Conservation (phyloP, 768 basidiomycete genomes). For the Hericium rajendrae region DNA sequence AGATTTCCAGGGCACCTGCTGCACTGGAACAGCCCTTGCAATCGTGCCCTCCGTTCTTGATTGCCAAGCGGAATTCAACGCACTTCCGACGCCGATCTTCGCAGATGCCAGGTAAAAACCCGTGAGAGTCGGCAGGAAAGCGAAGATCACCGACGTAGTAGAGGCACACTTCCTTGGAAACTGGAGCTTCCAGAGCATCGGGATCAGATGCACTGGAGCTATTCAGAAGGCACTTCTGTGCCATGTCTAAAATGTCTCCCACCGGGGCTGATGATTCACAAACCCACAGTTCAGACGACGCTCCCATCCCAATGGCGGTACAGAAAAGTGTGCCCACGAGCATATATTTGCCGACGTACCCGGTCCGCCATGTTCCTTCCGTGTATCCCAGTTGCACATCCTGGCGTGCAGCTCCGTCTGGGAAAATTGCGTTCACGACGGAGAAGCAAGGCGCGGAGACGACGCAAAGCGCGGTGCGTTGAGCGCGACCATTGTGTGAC, state of each 20-base stretch:
- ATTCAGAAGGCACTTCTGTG: not conserved
- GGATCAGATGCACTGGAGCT: not conserved
- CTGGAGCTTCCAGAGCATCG: conserved; percentile 13
- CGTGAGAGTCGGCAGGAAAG: conserved; percentile 20
- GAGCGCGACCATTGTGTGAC: not conserved
- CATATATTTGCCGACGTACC: not conserved
- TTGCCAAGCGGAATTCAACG: not conserved
- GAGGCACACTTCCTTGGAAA: conserved; percentile 24
- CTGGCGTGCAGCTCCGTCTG: not conserved
- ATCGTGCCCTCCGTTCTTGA: conserved; percentile 2
- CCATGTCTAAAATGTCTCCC: conserved; percentile 1
- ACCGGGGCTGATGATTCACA: not conserved
- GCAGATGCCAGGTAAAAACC: not conserved
- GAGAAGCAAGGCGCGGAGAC: not conserved
- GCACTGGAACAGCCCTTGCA: not conserved
- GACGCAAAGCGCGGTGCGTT: not conserved
- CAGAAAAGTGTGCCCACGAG: not conserved
- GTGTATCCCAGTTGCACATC: not conserved
- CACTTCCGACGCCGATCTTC: not conserved
- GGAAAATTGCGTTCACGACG: not conserved
- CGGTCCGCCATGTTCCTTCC: not conserved
- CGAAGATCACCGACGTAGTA: conserved; percentile 23
- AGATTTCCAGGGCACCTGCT: not conserved
- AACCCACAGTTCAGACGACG: too few species aligned
- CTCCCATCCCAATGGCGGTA: too few species aligned